Evolutionary conservation across 176 grass and related monocot genomes (phyloP).

Genomic region (Carex pumila): DNA sequence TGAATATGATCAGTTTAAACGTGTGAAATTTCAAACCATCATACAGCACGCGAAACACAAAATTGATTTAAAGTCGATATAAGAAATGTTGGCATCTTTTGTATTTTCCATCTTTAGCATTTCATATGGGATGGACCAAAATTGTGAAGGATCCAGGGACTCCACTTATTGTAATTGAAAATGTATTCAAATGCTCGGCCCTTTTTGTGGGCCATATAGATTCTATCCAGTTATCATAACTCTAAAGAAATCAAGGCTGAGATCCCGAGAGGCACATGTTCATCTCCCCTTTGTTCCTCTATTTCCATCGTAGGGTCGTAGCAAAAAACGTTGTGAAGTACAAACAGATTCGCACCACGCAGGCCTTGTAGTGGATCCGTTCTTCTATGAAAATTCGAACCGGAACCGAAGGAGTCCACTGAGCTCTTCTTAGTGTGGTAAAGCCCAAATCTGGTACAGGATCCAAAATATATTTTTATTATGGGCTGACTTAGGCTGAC

Average conservation of each 20-base stretch:
- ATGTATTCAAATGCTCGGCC: neutral
- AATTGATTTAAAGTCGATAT: no score
- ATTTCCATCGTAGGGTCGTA: neutral
- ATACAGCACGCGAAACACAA: no score
- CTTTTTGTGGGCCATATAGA: neutral
- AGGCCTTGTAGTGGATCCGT: neutral
- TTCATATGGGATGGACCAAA: neutral
- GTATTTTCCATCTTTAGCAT: neutral
- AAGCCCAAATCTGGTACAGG: no score
- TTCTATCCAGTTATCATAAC: neutral
- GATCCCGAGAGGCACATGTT: neutral
- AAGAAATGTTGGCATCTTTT: neutral
- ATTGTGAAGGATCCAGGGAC: neutral
- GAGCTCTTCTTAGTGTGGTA: no score
- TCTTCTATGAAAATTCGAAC: neutral
- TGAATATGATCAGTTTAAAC: no score
- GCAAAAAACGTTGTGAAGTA: neutral
- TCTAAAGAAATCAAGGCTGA: neutral
- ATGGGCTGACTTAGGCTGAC: neutral
- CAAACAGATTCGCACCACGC: neutral
- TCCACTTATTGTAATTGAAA: neutral
- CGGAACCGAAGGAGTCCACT: neutral
- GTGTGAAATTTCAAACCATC: neutral
- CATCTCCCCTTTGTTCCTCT: neutral
- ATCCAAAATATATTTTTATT: neutral